These are phyloP conservation scores for Solanum piurae DNA, from an alignment of 257 asterid genomes.

Conservation along the genomic window DNA sequence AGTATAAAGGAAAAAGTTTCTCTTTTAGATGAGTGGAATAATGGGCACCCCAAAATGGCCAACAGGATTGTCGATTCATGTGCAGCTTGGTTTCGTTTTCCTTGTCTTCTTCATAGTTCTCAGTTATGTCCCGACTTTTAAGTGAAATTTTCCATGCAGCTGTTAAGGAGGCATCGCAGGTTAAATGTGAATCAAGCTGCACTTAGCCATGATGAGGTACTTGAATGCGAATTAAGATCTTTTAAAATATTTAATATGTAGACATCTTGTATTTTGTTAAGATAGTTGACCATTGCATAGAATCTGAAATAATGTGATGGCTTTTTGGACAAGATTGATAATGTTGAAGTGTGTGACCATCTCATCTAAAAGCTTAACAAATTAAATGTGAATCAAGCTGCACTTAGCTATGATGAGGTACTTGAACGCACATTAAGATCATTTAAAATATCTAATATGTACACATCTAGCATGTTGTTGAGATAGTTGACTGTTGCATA, in stretches of 20 bases:
- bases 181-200: conserved; percentile 50
- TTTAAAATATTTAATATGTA: background rate
- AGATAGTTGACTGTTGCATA: background rate
- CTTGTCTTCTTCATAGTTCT: background rate
- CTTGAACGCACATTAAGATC: background rate
- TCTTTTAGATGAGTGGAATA: background rate
- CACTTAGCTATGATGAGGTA: conserved; percentile 85
- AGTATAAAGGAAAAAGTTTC: background rate
- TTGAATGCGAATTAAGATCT: background rate
- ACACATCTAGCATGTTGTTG: background rate
- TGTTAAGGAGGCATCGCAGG: conserved; percentile 90
- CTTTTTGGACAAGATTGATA: background rate
- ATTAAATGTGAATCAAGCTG: conserved; percentile 49
- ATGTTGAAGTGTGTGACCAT: background rate
- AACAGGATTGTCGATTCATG: background rate
- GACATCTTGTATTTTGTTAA: background rate
- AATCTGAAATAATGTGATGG: background rate
- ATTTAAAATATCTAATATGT: background rate
- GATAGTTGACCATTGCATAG: background rate
- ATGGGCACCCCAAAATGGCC: background rate
- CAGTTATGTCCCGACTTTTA: background rate
- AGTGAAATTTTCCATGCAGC: conserved; percentile 31
- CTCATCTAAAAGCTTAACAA: background rate
- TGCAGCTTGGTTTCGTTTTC: background rate
- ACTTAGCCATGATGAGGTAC: conserved; percentile 78